Evolutionary conservation across 2,329 filamentous ascomycete genomes (phyloP).

Genomic region (Thermothelomyces thermophilus): DNA sequence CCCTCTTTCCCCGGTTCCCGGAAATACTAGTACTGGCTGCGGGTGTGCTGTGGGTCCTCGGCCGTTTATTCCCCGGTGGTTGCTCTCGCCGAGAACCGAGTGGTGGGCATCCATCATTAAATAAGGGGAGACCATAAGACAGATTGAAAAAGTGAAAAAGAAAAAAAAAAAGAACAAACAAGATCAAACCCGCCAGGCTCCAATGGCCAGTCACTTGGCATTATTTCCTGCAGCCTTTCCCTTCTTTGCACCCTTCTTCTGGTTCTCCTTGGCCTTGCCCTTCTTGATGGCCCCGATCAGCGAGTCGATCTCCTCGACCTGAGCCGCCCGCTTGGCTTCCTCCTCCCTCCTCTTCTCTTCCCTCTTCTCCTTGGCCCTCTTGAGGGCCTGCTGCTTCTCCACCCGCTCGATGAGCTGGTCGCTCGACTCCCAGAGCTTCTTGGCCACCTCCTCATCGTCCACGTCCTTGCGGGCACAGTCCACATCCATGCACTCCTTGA

Average conservation of each 20-base stretch:
- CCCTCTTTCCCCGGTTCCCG: too few species aligned
- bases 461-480: constrained; percentile 67
- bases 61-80: not conserved
- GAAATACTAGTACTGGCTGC: constrained; percentile 1
- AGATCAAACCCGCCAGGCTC: not conserved
- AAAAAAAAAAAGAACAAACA: not conserved
- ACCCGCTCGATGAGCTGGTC: constrained; percentile 74
- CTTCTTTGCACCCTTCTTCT: constrained; percentile 17
- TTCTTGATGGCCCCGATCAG: constrained; percentile 42
- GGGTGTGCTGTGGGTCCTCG: constrained; percentile 3
- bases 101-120: too few species aligned
- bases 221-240: constrained; percentile 1
- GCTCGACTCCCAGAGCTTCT: constrained; percentile 84
- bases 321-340: constrained; percentile 30
- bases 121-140: too few species aligned
- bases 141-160: too few species aligned
- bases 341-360: constrained; percentile 31
- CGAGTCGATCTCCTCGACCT: constrained; percentile 33
- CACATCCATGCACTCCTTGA: constrained; percentile 84
- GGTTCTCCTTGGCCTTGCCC: constrained; percentile 32
- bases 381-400: constrained; percentile 70
- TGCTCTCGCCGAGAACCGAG: constrained; percentile 6
- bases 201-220: constrained; percentile 1
- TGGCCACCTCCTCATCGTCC: constrained; percentile 69
- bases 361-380: constrained; percentile 38